Base-by-base conservation (phyloP, 1,284 basidiomycete species). In the Heterobasidion occidentale region DNA sequence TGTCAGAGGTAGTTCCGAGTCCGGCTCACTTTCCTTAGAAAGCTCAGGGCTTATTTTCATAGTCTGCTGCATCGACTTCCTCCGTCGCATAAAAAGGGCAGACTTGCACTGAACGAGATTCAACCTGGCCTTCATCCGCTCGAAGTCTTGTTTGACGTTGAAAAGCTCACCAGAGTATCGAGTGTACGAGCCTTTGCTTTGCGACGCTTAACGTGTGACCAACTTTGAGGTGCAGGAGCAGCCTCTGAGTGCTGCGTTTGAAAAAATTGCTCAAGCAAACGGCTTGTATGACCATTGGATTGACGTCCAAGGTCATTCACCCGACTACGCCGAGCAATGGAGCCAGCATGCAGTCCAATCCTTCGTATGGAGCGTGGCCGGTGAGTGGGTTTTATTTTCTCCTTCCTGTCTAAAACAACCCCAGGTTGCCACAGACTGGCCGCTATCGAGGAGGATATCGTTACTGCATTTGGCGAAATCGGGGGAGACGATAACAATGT, bases 61-160 rank as follows among this genome's bases (percentile, higher is more conserved):
- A 91, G 88, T 63, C 73, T 92, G 64, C 64, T 88, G 33, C 80
- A 88, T 66, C 84, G 89, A 7, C 72, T 91, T 33, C 84, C 86
- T 36, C 73, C 77, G 14, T 68, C 70, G 19, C 70, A 74, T 54
- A 71, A 74, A 11, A 73, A 73, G 0, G 70, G 70, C 54, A 77
- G 75, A 62, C 79, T 78, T 27, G 67, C 75, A 48, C 67, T 90
- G 42, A 89, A 89, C 63, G 84, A 88, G 67, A 77, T 90, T n/a
- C 87, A 91, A 65, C 79, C 84, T 3, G 80, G 88, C 61, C 73
- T 90, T 46, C 84, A 90, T 62, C 87, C 90, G 9, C 71, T 83
- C 5, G 89, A 92, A 67, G 76, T 91, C 36, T 74, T 92, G 36
- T 84, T 78, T 64, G 90, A 92, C 61, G 79, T 84, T 15, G 76